A percentile compares a stretch with the other conserved stretches of the same genome.
phyloP scores from a whole-genome alignment of 345 rosid genomes.

The Salix caprea region DNA sequence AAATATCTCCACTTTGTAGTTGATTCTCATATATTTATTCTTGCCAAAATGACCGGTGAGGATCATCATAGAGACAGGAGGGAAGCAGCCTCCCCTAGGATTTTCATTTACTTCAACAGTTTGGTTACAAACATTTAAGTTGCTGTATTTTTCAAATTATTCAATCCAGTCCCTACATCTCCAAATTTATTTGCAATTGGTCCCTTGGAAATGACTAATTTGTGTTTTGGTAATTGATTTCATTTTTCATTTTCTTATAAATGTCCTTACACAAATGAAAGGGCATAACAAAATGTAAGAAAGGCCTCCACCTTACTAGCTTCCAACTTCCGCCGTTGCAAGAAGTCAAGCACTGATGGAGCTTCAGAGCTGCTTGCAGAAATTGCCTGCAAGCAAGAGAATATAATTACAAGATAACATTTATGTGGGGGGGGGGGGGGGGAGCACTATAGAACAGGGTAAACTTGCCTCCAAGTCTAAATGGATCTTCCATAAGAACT shows the following conservation, averaged over 20 bases:
- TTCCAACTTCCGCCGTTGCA: constrained; percentile 89
- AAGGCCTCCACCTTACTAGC: constrained; percentile 65
- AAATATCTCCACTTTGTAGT: neutral
- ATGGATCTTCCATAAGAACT: constrained; percentile 81
- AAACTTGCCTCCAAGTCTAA: constrained; percentile 81
- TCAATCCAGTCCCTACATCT: too few relatives aligned
- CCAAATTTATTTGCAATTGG: too few relatives aligned
- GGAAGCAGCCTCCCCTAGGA: too few relatives aligned
- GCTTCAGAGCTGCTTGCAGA: constrained; percentile 93
- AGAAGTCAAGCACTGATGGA: constrained; percentile 74
- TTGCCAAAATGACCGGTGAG: neutral
- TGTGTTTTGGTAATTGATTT: neutral
- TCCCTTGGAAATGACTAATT: neutral
- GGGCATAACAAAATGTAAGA: neutral
- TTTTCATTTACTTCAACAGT: too few relatives aligned
- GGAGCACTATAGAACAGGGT: neutral
- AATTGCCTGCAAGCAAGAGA: constrained; percentile 64
- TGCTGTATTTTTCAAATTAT: too few relatives aligned
- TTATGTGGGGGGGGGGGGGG: neutral
- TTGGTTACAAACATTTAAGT: too few relatives aligned
- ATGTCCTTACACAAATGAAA: neutral
- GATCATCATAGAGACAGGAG: too few relatives aligned
- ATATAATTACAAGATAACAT: constrained; percentile 4
- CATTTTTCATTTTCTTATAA: neutral
- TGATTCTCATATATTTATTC: neutral